A percentile compares a stretch with the other conserved stretches of the same genome.
Conservation (phyloP, 352 stramenopile genomes). For the Phytophthora ohioensis region DNA sequence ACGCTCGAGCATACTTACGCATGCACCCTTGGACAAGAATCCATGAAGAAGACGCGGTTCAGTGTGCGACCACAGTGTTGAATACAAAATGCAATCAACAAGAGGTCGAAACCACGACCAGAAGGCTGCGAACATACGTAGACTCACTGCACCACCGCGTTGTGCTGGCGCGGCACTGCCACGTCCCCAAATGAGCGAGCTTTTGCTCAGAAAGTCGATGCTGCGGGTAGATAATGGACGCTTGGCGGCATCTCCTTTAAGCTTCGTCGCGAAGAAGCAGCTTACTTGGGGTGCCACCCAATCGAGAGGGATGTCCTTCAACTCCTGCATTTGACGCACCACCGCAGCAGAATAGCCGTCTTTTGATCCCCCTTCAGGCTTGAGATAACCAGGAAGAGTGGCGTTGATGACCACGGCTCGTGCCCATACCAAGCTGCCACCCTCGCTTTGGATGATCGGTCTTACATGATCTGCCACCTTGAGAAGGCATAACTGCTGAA, state of each 20-base stretch:
- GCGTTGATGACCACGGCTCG: conserved; percentile 65
- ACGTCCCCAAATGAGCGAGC: conserved; percentile 71
- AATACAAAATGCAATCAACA: conserved; percentile 69
- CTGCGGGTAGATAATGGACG: conserved; percentile 75
- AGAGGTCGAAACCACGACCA: conserved; percentile 83
- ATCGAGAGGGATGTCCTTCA: conserved; percentile 62
- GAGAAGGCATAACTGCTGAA: conserved; percentile 58
- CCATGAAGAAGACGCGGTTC: conserved; percentile 83
- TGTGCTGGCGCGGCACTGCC: conserved; percentile 44
- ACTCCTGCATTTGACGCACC: conserved; percentile 51
- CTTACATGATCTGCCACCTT: conserved; percentile 67
- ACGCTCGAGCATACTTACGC: conserved; percentile 75
- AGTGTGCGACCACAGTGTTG: conserved; percentile 71
- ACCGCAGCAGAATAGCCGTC: conserved; percentile 35
- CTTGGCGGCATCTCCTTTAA: conserved; percentile 70
- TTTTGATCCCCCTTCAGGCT: conserved; percentile 8
- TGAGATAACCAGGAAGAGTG: conserved; percentile 16
- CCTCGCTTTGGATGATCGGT: conserved; percentile 45
- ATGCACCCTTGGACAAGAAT: conserved; percentile 86
- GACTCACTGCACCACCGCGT: conserved; percentile 52
- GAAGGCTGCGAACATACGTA: conserved; percentile 78
- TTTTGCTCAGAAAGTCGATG: conserved; percentile 84
- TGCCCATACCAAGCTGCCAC: conserved; percentile 75
- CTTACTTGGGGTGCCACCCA: conserved; percentile 74
- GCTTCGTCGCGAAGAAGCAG: conserved; percentile 81